phyloP scores from a whole-genome alignment of 768 basidiomycete species.

The Leccinellum luteum region DNA sequence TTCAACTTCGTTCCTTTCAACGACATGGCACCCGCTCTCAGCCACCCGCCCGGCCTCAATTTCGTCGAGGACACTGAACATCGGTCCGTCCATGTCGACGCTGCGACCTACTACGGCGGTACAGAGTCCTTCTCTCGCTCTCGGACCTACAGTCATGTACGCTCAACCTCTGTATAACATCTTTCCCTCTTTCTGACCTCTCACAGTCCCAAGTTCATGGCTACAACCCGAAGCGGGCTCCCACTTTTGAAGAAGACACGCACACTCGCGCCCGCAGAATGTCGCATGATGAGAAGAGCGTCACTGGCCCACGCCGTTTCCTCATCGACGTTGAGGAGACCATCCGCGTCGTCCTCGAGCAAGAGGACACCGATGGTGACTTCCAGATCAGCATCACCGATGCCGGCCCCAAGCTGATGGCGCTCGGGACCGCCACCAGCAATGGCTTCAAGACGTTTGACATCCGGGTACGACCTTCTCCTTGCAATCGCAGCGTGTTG shows the following conservation, averaged over 20 bases:
- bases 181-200: conserved; percentile 15
- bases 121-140: conserved; percentile 76
- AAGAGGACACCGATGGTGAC: conserved; percentile 96
- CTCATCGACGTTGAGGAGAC: conserved; percentile 98
- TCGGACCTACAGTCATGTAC: conserved; percentile 84
- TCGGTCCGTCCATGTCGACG: conserved; percentile 57
- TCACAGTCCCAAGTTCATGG: conserved; percentile 67
- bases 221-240: conserved; percentile 66
- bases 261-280: conserved; percentile 73
- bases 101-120: conserved; percentile 80
- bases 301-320: conserved; percentile 80
- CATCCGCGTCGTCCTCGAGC: conserved; percentile 91
- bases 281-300: conserved; percentile 90
- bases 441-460: conserved; percentile 99
- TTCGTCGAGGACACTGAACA: conserved; percentile 63
- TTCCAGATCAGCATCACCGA: conserved; percentile 97
- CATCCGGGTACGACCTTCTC: conserved; percentile 62
- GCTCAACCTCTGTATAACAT: conserved; percentile 31
- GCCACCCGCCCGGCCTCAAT: conserved; percentile 60
- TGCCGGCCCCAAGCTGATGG: conserved; percentile 94
- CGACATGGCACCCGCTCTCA: conserved; percentile 62
- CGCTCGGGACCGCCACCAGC: conserved; percentile 93
- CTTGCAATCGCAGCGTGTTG: background rate
- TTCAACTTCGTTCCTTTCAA: background rate
- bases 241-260: conserved; percentile 75